Conservation (phyloP, 495 filamentous ascomycete genomes). For the Talaromyces borbonicus region DNA sequence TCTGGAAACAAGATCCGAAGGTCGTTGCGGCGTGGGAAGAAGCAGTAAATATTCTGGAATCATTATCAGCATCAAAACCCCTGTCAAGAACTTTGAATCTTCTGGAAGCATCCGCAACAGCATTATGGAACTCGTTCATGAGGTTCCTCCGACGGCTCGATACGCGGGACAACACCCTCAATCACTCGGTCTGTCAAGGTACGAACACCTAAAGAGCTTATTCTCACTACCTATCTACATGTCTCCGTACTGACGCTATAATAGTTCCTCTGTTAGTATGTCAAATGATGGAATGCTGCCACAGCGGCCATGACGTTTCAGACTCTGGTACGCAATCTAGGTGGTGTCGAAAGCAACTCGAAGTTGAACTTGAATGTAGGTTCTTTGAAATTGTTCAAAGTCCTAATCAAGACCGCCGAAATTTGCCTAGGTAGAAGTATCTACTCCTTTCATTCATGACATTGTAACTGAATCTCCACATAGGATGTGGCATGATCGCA, state of each 20-base stretch:
- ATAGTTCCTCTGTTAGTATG: not conserved
- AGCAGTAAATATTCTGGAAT: too few relatives aligned
- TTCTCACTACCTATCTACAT: not conserved
- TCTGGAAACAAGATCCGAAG: too few relatives aligned
- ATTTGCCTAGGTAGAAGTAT: conserved; percentile 4
- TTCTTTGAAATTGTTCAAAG: not conserved
- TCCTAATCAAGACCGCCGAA: not conserved
- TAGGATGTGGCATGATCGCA: conserved; percentile 43
- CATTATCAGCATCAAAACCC: too few relatives aligned
- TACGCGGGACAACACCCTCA: not conserved
- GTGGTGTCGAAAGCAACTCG: not conserved
- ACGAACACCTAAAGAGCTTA: not conserved
- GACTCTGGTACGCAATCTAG: not conserved
- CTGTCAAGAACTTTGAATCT: too few relatives aligned
- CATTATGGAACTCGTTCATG: conserved; percentile 25
- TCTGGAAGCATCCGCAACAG: conserved; percentile 27
- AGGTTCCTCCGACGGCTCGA: conserved; percentile 2
- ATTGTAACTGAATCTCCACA: conserved; percentile 14
- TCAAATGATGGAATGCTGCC: not conserved
- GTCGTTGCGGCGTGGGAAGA: too few relatives aligned
- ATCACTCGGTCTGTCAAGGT: not conserved
- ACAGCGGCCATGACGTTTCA: not conserved
- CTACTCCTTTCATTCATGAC: not conserved
- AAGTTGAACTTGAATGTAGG: not conserved
- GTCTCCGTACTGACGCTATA: not conserved